Conservation (phyloP, 306 rosid genomes). For the Biancaea sappan region DNA sequence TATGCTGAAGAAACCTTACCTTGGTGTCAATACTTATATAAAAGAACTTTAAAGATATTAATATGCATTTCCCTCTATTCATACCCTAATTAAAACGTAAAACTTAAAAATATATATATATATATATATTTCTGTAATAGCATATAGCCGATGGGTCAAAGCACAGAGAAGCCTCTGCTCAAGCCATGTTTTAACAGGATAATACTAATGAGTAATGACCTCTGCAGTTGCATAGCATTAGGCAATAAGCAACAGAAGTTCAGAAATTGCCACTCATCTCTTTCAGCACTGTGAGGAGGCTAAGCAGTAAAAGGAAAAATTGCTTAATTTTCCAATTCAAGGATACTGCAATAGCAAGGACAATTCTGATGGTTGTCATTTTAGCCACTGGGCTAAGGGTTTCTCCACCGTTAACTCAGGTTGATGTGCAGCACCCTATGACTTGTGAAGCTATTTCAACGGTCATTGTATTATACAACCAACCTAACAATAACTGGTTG, state of each 20-base stretch:
- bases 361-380: no score
- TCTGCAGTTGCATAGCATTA: background rate
- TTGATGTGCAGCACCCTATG: no score
- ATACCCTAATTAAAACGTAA: background rate
- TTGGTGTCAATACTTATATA: background rate
- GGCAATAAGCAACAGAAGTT: constrained; percentile 5
- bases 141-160: background rate
- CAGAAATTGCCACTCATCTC: background rate
- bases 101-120: constrained; percentile 21
- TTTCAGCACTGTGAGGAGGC: background rate
- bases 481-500: no score
- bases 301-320: background rate
- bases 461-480: no score
- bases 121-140: background rate
- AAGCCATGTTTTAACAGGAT: background rate
- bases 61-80: background rate
- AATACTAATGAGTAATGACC: background rate
- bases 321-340: no score
- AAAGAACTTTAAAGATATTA: background rate
- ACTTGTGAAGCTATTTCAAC: no score
- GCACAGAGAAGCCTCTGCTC: background rate
- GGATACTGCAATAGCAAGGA: no score
- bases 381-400: no score
- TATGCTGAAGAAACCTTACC: background rate
- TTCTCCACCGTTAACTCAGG: no score